These are phyloP conservation scores for Rhytidiadelphus loreus DNA, from an alignment of 225 moss, liverwort and hornwort species.

Conservation along the genomic window DNA sequence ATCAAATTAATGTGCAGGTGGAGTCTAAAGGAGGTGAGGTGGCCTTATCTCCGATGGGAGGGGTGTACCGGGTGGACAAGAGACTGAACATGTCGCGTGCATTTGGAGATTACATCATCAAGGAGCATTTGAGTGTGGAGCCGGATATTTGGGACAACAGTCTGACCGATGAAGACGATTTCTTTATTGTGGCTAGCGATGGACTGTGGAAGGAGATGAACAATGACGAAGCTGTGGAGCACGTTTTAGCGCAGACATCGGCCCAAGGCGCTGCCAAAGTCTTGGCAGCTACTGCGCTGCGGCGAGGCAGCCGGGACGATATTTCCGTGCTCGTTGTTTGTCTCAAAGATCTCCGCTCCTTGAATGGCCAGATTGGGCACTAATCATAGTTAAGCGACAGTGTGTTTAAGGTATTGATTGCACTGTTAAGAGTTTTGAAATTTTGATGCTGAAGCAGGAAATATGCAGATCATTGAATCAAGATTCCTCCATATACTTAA, in stretches of 20 bases:
- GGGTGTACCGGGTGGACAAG: constrained; percentile 43
- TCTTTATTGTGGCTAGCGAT: constrained; percentile 46
- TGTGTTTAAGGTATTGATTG: background rate
- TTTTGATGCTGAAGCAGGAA: background rate
- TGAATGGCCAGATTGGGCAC: background rate
- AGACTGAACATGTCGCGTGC: constrained; percentile 42
- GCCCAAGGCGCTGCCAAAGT: constrained; percentile 38
- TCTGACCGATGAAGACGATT: constrained; percentile 25
- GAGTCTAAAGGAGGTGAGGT: constrained; percentile 50
- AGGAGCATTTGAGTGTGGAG: constrained; percentile 45
- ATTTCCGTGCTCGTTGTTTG: constrained; percentile 46
- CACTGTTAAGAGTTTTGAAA: background rate
- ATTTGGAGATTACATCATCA: constrained; percentile 39
- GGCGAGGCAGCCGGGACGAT: constrained; percentile 37
- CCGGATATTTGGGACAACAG: constrained; percentile 42
- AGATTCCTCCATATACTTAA: background rate
- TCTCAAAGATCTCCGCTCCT: constrained; percentile 19
- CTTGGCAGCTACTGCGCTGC: constrained; percentile 29
- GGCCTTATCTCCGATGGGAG: constrained; percentile 27
- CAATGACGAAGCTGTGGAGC: constrained; percentile 31
- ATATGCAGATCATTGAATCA: background rate
- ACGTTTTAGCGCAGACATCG: constrained; percentile 14
- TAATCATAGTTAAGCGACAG: background rate
- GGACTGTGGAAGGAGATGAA: constrained; percentile 46
- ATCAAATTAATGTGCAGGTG: constrained; percentile 9